A percentile compares a stretch with the other conserved stretches of the same genome.
Conservation (phyloP, 805 yeast species). For the Ogataea paraovalis region DNA sequence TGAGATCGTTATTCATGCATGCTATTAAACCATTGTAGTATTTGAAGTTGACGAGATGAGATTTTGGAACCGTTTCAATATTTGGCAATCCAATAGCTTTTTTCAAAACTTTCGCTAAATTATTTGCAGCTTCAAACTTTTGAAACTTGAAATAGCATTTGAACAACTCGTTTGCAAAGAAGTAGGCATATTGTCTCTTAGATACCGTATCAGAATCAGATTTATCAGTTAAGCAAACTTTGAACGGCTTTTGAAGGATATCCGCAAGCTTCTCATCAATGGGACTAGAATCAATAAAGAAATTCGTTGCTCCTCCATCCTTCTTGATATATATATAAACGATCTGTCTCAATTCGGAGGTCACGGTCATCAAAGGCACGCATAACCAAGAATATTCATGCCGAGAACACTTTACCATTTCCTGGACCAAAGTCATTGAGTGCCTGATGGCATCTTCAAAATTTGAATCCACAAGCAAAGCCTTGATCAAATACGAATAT, state of each 20-base stretch:
- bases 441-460: conserved; percentile 16
- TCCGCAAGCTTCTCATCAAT: conserved; percentile 27
- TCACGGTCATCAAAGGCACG: conserved; percentile 14
- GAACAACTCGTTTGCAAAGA: conserved; percentile 66
- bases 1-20: conserved; percentile 60
- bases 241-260: conserved; percentile 64
- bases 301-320: conserved; percentile 3
- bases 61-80: conserved; percentile 38
- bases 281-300: conserved; percentile 11
- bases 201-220: conserved; percentile 45
- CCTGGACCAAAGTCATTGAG: conserved; percentile 13
- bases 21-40: conserved; percentile 68
- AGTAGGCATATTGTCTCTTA: conserved; percentile 63
- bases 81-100: conserved; percentile 55
- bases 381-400: conserved; percentile 19
- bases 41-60: conserved; percentile 56
- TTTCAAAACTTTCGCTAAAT: conserved; percentile 64
- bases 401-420: conserved; percentile 15
- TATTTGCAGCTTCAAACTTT: conserved; percentile 69
- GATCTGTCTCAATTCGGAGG: conserved; percentile 17
- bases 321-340: conserved; percentile 15
- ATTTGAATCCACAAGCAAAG: conserved; percentile 16
- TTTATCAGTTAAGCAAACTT: conserved; percentile 74
- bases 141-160: conserved; percentile 62
- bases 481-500: conserved; percentile 14